A percentile compares a stretch with the other conserved stretches of the same genome.
These are phyloP conservation scores for Monosporascus sp. DNA, from an alignment of 2,329 filamentous ascomycete species.

Conservation along the genomic window DNA sequence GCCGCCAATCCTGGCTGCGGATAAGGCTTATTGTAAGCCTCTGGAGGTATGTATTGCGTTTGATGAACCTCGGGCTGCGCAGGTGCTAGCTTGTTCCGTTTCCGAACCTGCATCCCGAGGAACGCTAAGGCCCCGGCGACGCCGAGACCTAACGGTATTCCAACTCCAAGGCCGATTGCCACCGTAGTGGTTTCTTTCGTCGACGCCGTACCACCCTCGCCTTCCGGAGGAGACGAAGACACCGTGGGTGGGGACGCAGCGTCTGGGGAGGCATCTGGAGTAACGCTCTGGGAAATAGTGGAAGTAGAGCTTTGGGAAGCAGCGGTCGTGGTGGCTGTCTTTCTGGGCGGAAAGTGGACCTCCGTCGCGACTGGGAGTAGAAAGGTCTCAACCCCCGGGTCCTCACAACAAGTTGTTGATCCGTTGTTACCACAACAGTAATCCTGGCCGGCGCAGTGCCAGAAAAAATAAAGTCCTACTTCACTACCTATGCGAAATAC, in stretches of 20 bases:
- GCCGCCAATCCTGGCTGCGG: too few relatives aligned
- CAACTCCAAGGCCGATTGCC: constrained; percentile 8
- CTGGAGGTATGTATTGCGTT: too few relatives aligned
- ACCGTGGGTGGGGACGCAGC: not conserved
- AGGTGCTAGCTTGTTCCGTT: too few relatives aligned
- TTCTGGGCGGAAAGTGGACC: not conserved
- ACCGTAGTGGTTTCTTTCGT: not conserved
- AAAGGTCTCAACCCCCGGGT: constrained; percentile 1
- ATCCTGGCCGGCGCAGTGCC: constrained; percentile 4
- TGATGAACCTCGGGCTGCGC: too few relatives aligned
- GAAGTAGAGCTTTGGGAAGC: not conserved
- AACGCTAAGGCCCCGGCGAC: constrained; percentile 6
- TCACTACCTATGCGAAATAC: constrained; percentile 1
- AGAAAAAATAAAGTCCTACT: constrained; percentile 10
- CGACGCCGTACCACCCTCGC: not conserved
- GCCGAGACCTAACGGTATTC: constrained; percentile 9
- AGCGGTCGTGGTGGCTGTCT: not conserved
- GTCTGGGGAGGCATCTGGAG: too few relatives aligned
- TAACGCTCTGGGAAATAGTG: too few relatives aligned
- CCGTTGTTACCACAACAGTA: constrained; percentile 12
- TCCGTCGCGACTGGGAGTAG: not conserved
- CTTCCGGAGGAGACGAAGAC: not conserved
- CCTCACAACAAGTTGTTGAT: constrained; percentile 9
- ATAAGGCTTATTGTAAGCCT: too few relatives aligned
- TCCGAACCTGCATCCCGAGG: constrained; percentile 8